Base-by-base conservation (phyloP, 2,329 filamentous ascomycete genomes). In the Furcasterigmium furcatum region DNA sequence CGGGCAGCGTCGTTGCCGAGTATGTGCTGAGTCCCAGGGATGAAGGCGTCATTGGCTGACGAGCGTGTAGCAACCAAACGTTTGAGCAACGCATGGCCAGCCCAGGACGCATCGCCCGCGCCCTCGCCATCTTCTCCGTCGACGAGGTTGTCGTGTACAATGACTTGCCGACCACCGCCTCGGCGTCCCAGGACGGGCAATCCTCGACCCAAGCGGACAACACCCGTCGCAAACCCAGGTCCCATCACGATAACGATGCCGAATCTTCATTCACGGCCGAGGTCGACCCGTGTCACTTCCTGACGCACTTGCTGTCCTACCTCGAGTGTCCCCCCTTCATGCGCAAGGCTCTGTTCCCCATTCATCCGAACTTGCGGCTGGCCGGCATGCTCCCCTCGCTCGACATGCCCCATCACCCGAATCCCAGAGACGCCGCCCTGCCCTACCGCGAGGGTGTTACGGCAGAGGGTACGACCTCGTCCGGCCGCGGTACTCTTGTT, bases 61-160 rank as follows among this genome's bases (percentile, higher is more conserved):
- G 8, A 12, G 18, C 4, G 10, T 41, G 41, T 54, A 91, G 87
- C 60, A 82, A 84, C 30, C 73, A 80, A 47, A 87, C 84, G 9
- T 81, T 85, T 51, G 88, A 95, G 49, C 84, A 88, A 59, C 85
- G 89, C 60, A 89, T 85, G 29, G 76, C 78, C 40, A 74, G 87
- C 40, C 85, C 84, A 2, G 87, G 86, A 8, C 84, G 86, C 52
- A 84, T 95, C 44, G 89, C 89, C 6, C 87, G 90, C 44, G 88
- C 88, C 27, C 77, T 90, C 43, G 86, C 88, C 50, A 85, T 95
- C 51, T 95, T 94, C 67, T 85, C 81, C 58, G 78, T 95, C 54
- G 90, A 95, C 61, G 90, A 95, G 67, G 76, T 95, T 24, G 76
- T 95, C 42, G 71, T 95, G 45, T 95, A 87, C 63, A 83, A 92